Base-by-base conservation (phyloP, 1,139 yeast species). In the Zygosaccharomyces pseudobailii region DNA sequence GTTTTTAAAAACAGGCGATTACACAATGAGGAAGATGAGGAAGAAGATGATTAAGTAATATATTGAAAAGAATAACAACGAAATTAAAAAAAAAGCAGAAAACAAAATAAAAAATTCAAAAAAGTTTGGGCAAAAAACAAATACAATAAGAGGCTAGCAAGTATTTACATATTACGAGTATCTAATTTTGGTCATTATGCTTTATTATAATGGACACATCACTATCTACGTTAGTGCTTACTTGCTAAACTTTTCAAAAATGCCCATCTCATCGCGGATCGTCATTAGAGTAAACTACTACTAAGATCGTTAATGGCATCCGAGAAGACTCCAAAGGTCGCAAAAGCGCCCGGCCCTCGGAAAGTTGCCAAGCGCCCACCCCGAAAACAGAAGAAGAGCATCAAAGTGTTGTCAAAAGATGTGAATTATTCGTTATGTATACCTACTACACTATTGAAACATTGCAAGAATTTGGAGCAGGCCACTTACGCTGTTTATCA, bases 401-500 rank as follows among this genome's bases (percentile, higher is more conserved):
- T 61, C 31, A 61, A 62, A 42, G 46, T 61, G 9, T 38, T 46
- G 3, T 49, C 60, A 21, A 63, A 61, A 47, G 53, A 48, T 4
- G 47, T 63, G 33, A 66, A 67, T 50, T 71, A 71, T 51, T 72
- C 86, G 2, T 56, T 83, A 17, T 84, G 94, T 65, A 72, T 87
- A 33, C 88, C 92, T 2, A 77, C 88, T 1, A 72, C 81, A 1
- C 73, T 79, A 4, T 74, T 84, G 19, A 61, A 77, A 19, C 78
- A 79, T 63, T 85, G 92, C 43, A 68, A 68, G 46, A 83, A 82
- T 56, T 69, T 86, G 45, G 83, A 83, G 53, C 96, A 88, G 64
- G 80, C 79, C 9, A 87, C 95, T 0, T 72, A 77, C 49, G 73
- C 82, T 2, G 81, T 86, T 1, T 85, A 88, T 58, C 95, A 88